Conservation (phyloP, 1,284 basidiomycete species). For the Puccinia horiana region DNA sequence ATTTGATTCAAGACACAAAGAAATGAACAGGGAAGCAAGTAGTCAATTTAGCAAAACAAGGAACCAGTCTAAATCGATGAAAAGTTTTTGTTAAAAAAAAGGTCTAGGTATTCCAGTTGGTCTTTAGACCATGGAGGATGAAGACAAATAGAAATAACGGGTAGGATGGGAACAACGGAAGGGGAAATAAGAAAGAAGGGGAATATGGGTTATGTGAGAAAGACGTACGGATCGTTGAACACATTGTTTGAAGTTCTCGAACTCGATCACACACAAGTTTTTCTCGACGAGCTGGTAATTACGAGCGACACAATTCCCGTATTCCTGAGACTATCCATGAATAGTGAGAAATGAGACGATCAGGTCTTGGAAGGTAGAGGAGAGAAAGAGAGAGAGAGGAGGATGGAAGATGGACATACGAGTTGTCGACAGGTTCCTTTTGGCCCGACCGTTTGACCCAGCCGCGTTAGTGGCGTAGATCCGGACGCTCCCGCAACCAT, state of each 20-base stretch:
- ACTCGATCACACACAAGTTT: not conserved
- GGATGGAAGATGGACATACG: not conserved
- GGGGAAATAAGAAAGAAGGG: not conserved
- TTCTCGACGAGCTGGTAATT: constrained; percentile 1
- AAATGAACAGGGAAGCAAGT: not conserved
- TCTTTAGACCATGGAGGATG: too few species aligned
- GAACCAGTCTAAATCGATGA: too few species aligned
- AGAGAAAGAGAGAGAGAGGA: not conserved
- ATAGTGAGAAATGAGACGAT: not conserved
- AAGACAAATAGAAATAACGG: not conserved
- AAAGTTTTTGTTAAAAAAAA: too few species aligned
- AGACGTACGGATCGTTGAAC: not conserved
- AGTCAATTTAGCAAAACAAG: not conserved
- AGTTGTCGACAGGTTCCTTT: constrained; percentile 1
- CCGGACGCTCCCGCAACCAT: not conserved
- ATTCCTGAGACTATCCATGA: not conserved
- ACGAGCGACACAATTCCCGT: not conserved
- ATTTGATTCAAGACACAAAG: too few species aligned
- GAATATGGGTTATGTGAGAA: too few species aligned
- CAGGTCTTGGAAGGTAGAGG: not conserved
- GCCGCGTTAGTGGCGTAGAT: not conserved
- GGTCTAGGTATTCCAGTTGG: too few species aligned
- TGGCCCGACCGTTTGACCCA: not conserved
- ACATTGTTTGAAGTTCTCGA: constrained; percentile 18
- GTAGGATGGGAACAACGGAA: not conserved